Base-by-base conservation (phyloP, 352 stramenopile genomes). In the Pythium dissimile region DNA sequence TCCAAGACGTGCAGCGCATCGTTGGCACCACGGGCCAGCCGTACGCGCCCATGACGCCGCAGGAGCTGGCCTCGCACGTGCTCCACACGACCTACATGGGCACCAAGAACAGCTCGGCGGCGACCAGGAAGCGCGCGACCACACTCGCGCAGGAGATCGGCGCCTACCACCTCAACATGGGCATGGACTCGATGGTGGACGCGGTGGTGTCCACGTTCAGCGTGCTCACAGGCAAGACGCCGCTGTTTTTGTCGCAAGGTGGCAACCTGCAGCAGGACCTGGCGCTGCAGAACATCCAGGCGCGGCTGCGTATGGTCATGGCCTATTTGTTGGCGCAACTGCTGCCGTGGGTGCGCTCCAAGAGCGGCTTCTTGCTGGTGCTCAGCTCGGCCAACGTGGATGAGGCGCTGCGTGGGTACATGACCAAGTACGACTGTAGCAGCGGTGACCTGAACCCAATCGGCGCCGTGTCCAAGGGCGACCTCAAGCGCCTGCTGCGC, bases 361-460 rank as follows among this genome's bases (percentile, higher is more conserved):
- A 93, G 55, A 75, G 54, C 12, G 96, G 97, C 34, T 99, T 98
- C 59, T 64, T 99, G n/a, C 84, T 99, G 7, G 97, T 99, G 28
- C 77, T 99, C 20, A 97, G 96, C 50, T 98, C 89, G 30, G 96
- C 92, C 34, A 99, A 99, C 71, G 97, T 99, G 1, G 97, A 99
- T 62, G 97, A 99, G 76, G 92, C 92, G 0, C 77, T 99, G 39
- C 90, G 97, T 49, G 97, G 97, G 26, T 99, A 99, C 80, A 98
- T 99, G 93, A 99, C 97, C 41, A 99, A 99, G 75, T 99, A 99
- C 62, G 97, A 99, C 80, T 99, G 97, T 75, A 98, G 90, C 61
- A 97, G 86, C 53, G 97, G 96, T 12, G 97, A 99, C 68, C 66
- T 99, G 47, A 99, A 99, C 73, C 97, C 97, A 2, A 99, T 99